These are phyloP conservation scores for Thermochaetoides thermophila DNA, from an alignment of 495 filamentous ascomycete species.

Conservation along the genomic window DNA sequence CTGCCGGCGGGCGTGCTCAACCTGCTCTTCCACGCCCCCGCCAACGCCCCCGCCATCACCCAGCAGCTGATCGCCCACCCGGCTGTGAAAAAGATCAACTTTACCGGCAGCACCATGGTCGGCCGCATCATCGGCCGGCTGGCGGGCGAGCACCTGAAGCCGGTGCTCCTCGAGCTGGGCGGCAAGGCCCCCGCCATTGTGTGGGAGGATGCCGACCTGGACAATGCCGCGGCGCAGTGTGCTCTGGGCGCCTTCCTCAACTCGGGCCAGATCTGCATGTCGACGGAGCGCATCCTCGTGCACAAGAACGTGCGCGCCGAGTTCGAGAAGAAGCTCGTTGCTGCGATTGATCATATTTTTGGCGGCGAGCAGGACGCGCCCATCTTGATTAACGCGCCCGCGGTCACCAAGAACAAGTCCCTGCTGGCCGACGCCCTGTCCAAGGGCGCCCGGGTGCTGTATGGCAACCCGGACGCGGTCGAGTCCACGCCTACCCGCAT, in stretches of 20 bases:
- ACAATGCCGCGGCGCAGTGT: slow-evolving; percentile 38
- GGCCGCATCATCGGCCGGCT: slow-evolving; percentile 42
- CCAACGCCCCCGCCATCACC: slow-evolving; percentile 40
- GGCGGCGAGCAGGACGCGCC: slow-evolving; percentile 36
- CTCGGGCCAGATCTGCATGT: slow-evolving; percentile 83
- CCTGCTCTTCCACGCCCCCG: slow-evolving; percentile 35
- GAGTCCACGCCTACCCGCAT: slow-evolving; percentile 41
- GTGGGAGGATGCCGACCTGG: slow-evolving; percentile 49
- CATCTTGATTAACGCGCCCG: slow-evolving; percentile 43
- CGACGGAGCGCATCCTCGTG: slow-evolving; percentile 75
- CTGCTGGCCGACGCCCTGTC: slow-evolving; percentile 50
- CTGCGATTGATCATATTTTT: slow-evolving; percentile 35
- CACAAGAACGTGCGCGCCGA: slow-evolving; percentile 49
- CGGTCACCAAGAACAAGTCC: slow-evolving; percentile 51
- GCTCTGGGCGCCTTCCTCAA: slow-evolving; percentile 39
- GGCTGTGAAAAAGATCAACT: slow-evolving; percentile 47
- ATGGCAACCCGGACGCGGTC: slow-evolving; percentile 35
- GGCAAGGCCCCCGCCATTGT: slow-evolving; percentile 53
- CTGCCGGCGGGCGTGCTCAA: slow-evolving; percentile 47
- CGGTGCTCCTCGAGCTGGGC: slow-evolving; percentile 52
- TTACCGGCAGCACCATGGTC: slow-evolving; percentile 47
- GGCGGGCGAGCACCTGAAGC: slow-evolving; percentile 51
- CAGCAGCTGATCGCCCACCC: slow-evolving; percentile 41
- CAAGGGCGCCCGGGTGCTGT: slow-evolving; percentile 54
- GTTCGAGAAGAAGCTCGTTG: slow-evolving; percentile 49